Percentiles rank a stretch among this genome's conserved stretches.
Conservation (phyloP, 106 monocot genomes). For the Platanthera zijinensis region DNA sequence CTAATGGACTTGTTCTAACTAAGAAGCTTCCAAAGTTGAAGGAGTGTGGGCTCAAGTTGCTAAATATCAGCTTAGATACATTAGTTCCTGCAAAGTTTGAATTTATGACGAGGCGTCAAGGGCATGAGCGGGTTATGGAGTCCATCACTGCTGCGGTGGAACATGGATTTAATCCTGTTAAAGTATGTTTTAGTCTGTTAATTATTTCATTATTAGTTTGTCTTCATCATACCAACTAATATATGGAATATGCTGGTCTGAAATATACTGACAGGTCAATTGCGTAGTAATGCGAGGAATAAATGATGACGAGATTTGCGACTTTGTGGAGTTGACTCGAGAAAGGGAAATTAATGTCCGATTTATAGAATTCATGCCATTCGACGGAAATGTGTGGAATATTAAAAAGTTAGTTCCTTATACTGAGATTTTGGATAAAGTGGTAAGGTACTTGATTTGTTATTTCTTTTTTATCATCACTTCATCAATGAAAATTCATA, state of each 20-base stretch:
- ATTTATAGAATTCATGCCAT: constrained; percentile 99
- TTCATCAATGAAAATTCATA: constrained; percentile 2
- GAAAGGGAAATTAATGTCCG: constrained; percentile 88
- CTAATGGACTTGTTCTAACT: constrained; percentile 75
- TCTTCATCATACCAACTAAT: not conserved
- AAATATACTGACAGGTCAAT: constrained; percentile 48
- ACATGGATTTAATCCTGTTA: constrained; percentile 83
- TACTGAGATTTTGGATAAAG: constrained; percentile 96
- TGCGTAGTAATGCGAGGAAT: constrained; percentile 97
- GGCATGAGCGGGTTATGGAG: constrained; percentile 73
- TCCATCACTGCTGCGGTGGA: constrained; percentile 74
- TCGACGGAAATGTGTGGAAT: constrained; percentile 99
- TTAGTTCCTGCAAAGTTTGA: constrained; percentile 96
- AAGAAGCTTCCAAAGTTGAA: constrained; percentile 90
- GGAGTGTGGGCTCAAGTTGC: constrained; percentile 60
- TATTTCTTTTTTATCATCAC: constrained; percentile 5
- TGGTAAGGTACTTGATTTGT: constrained; percentile 77
- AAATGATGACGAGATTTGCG: constrained; percentile 96
- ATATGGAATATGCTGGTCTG: not conserved
- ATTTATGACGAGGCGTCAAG: constrained; percentile 95
- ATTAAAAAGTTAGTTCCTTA: constrained; percentile 89
- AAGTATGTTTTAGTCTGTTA: constrained; percentile 32
- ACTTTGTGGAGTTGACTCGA: constrained; percentile 86
- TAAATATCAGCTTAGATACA: constrained; percentile 98
- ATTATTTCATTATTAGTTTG: constrained; percentile 2